These are phyloP conservation scores for Pythium pyrilobum DNA, from an alignment of 352 stramenopile species.

Conservation along the genomic window DNA sequence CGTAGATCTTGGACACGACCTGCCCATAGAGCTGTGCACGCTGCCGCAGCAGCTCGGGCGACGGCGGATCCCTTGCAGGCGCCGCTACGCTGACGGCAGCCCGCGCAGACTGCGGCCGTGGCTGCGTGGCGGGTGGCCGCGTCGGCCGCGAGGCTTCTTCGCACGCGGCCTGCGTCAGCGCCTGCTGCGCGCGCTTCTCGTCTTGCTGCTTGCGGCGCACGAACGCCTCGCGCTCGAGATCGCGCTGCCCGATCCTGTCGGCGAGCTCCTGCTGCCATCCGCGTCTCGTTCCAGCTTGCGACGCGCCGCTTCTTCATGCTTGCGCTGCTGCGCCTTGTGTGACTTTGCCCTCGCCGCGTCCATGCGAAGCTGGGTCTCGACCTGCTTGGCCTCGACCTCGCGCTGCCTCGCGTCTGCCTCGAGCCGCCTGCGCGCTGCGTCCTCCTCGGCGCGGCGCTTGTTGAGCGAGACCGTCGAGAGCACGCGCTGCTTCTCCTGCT, in stretches of 20 bases:
- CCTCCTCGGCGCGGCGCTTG: constrained; percentile 14
- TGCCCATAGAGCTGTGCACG: constrained; percentile 46
- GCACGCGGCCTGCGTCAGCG: constrained; percentile 19
- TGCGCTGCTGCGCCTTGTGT: neutral
- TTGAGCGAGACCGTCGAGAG: constrained; percentile 30
- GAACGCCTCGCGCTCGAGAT: constrained; percentile 7
- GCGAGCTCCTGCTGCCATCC: constrained; percentile 24
- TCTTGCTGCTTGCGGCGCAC: constrained; percentile 5
- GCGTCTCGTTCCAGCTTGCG: constrained; percentile 9
- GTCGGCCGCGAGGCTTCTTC: constrained; percentile 2
- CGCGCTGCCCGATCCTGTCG: constrained; percentile 13
- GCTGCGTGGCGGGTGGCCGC: neutral
- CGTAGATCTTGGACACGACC: constrained; percentile 45
- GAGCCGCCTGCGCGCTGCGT: neutral
- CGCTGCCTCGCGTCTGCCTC: constrained; percentile 13
- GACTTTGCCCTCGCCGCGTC: neutral
- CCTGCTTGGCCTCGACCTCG: neutral
- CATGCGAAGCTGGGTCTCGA: constrained; percentile 1
- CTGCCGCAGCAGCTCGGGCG: constrained; percentile 33
- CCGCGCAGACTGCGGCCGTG: constrained; percentile 26
- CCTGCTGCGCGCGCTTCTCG: neutral
- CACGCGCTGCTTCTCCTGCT: constrained; percentile 21
- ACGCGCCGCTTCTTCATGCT: constrained; percentile 7
- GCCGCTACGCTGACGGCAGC: neutral
- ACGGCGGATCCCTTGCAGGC: neutral